Conservation (phyloP, 805 yeast species). For the Tetrapisispora phaffii region DNA sequence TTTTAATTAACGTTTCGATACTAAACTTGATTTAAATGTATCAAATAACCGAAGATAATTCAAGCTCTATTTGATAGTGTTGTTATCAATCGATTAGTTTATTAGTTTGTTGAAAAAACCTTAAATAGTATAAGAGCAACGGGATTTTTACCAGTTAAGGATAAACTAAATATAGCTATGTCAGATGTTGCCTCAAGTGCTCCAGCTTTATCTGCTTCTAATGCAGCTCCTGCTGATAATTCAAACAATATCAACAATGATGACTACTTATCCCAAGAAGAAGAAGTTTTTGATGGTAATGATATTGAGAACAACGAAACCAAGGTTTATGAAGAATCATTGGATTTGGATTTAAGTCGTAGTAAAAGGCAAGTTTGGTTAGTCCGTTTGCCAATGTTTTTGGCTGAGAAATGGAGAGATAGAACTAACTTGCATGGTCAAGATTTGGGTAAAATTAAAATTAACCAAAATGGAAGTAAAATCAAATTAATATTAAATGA, state of each 20-base stretch:
- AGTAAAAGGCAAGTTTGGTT: constrained; percentile 79
- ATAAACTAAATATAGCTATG: not conserved
- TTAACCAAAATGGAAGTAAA: constrained; percentile 41
- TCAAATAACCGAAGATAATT: too few relatives aligned
- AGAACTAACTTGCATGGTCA: constrained; percentile 56
- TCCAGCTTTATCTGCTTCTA: not conserved
- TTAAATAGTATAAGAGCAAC: too few relatives aligned
- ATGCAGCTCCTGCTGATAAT: not conserved
- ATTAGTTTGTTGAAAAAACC: too few relatives aligned
- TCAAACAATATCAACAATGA: constrained; percentile 20
- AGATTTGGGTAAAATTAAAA: constrained; percentile 70
- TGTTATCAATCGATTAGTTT: too few relatives aligned
- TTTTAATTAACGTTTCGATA: too few relatives aligned
- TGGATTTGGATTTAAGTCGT: constrained; percentile 61
- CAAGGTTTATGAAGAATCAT: constrained; percentile 46
- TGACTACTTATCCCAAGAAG: constrained; percentile 34
- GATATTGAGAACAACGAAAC: constrained; percentile 33
- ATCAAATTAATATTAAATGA: constrained; percentile 53
- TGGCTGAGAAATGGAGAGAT: constrained; percentile 73
- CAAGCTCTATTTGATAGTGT: too few relatives aligned
- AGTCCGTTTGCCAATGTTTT: constrained; percentile 78
- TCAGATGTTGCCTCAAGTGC: not conserved
- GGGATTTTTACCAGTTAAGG: too few relatives aligned
- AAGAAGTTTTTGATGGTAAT: constrained; percentile 37
- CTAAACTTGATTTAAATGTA: too few relatives aligned